These are phyloP conservation scores for Mortierella alpina DNA, from an alignment of 192 early-diverging fungal species.

Conservation along the genomic window DNA sequence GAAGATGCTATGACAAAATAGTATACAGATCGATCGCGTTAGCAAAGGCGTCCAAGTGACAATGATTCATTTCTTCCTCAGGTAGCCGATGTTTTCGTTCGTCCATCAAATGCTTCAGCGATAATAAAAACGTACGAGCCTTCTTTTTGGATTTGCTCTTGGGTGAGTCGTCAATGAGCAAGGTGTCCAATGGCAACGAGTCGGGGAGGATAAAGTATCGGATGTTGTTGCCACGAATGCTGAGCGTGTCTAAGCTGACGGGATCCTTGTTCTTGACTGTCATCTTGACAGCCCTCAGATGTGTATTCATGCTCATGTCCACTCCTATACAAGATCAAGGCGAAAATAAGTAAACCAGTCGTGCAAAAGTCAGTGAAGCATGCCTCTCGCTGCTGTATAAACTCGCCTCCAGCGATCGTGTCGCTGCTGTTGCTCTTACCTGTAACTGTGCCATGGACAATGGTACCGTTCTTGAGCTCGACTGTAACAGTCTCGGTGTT, in stretches of 20 bases:
- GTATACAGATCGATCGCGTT: conserved; percentile 2
- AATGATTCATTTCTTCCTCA: background rate
- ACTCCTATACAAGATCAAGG: conserved; percentile 68
- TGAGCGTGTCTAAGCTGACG: conserved; percentile 88
- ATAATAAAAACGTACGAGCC: conserved; percentile 56
- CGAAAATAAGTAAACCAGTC: conserved; percentile 4
- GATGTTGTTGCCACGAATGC: conserved; percentile 95
- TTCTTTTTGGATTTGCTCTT: conserved; percentile 93
- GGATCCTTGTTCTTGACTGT: conserved; percentile 95
- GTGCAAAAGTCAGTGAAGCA: background rate
- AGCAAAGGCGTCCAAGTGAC: background rate
- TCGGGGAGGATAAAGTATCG: conserved; percentile 97
- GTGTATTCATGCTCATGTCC: conserved; percentile 99
- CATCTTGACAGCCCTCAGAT: conserved; percentile 99
- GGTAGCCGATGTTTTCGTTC: too few relatives aligned
- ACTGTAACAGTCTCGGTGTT: conserved; percentile 97
- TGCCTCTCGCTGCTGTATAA: background rate
- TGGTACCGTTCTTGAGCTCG: conserved; percentile 98
- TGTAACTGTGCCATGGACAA: conserved; percentile 95
- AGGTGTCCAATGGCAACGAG: conserved; percentile 92
- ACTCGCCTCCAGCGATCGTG: background rate
- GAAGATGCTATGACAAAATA: conserved; percentile 30
- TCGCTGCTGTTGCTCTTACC: conserved; percentile 40
- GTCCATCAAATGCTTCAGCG: background rate
- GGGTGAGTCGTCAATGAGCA: conserved; percentile 95